Evolutionary conservation across 2,329 filamentous ascomycete genomes (phyloP), one percentile per base, ranked within the genome.

Genomic region (Botrytis elliptica): DNA sequence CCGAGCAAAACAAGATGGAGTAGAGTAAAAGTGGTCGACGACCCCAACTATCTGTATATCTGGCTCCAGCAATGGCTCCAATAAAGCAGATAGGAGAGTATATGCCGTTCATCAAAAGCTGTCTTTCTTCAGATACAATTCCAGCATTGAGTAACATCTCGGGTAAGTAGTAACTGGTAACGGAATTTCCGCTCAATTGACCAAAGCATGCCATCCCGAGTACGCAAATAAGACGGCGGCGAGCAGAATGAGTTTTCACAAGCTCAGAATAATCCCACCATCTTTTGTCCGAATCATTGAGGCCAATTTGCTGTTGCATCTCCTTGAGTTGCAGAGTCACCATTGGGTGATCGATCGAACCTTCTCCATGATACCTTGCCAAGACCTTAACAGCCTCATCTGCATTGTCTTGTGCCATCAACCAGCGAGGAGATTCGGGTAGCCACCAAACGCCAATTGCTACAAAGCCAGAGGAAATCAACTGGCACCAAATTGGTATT

Each of bases 341-440:
- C 42, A 81, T 79, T 33, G 79, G 79, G 33, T 78, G 75, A 18
- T 44, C 38, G 3, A 33, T 44, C 7, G 55, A 59, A 29, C 85
- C 85, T 70, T 85, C 84, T 33, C 86, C 85, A 76, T 90, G 90
- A 77, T 88, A 89, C 73, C 86, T 86, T 18, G 86, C 85, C 74
- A 93, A 84, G 6, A 88, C 85, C 18, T 83, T 81, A n/a, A 86
- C 81, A 0, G 88, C 88, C 75, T 89, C 84, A 25, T 89, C 87
- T 22, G 86, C 83, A 25, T 86, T 85, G 74, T 88, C 86, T 69
- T 88, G 85, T 68, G 85, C 85, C 75, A 87, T 86, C 25, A 89
- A 81, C 87, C 87, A 89, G 62, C 88, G 82, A 12, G 88, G 88
- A 42, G 85, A 87, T 77, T 90, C 88, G 0, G 88, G 88, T 8